These are phyloP conservation scores for Psilocybe sp. DNA, from an alignment of 768 basidiomycete genomes.

Conservation along the genomic window DNA sequence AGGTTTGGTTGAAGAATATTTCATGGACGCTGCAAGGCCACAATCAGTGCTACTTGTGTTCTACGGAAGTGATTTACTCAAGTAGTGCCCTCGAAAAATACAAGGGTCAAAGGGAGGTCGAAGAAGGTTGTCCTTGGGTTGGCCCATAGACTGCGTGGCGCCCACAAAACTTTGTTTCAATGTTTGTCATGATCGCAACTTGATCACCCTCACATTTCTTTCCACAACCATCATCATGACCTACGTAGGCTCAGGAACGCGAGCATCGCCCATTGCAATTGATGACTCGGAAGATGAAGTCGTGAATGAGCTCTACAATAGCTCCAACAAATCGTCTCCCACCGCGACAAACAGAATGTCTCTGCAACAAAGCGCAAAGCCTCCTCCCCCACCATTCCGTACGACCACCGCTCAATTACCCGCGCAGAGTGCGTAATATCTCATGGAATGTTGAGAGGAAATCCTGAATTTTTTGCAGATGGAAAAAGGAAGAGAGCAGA, in stretches of 20 bases:
- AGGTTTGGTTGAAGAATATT: too few relatives aligned
- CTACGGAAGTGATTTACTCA: too few relatives aligned
- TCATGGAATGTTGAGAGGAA: too few relatives aligned
- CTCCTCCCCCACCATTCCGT: not conserved
- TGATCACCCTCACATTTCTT: conserved; percentile 7
- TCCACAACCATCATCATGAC: conserved; percentile 12
- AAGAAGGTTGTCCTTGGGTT: too few relatives aligned
- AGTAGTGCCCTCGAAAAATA: too few relatives aligned
- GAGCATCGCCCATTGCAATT: conserved; percentile 33
- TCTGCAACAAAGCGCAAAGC: conserved; percentile 1
- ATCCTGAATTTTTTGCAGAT: not conserved
- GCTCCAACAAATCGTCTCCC: conserved; percentile 7
- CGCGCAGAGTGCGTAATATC: conserved; percentile 5
- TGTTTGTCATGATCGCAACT: conserved; percentile 1
- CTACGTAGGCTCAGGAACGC: conserved; percentile 27
- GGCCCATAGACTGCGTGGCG: too few relatives aligned
- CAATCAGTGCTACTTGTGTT: too few relatives aligned
- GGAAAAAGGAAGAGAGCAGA: conserved; percentile 18
- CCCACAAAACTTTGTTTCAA: too few relatives aligned
- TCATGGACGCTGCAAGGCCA: too few relatives aligned
- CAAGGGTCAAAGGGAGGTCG: too few relatives aligned
- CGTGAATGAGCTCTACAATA: conserved; percentile 23
- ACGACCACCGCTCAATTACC: not conserved
- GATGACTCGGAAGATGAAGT: conserved; percentile 43
- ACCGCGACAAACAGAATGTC: not conserved